Percentiles rank a stretch among this genome's conserved stretches.
Conservation (phyloP, 179 eudicot genomes). For the Camellia oleifera region DNA sequence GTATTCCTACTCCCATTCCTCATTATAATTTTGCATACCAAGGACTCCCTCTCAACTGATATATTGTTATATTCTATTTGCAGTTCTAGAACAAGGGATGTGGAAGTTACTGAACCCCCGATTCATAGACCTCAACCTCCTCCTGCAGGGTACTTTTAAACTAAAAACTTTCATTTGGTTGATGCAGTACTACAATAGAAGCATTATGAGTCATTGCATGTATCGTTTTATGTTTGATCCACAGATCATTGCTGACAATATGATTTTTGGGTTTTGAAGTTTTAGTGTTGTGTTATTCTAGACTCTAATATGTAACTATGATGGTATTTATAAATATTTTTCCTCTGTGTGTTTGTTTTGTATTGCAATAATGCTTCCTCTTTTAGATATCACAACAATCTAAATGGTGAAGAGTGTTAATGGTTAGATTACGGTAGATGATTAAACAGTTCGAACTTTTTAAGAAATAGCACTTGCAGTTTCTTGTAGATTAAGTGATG, state of each 20-base stretch:
- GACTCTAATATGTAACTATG: background rate
- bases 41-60: background rate
- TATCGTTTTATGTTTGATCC: background rate
- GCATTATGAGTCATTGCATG: background rate
- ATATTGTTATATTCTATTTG: constrained; percentile 1
- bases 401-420: background rate
- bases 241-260: background rate
- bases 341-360: no score
- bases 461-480: background rate
- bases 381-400: background rate
- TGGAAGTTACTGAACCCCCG: constrained; percentile 15
- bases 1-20: background rate
- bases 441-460: background rate
- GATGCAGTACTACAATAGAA: background rate
- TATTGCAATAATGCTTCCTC: background rate
- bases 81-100: constrained; percentile 25
- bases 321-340: background rate
- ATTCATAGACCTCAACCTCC: constrained; percentile 10
- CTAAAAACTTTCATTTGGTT: background rate
- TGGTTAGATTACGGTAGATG: background rate
- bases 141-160: constrained; percentile 32
- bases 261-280: background rate
- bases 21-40: background rate
- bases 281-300: background rate
- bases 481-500: background rate